These are phyloP conservation scores for Cicer cuneatum DNA, from an alignment of 306 rosid genomes.

Conservation along the genomic window DNA sequence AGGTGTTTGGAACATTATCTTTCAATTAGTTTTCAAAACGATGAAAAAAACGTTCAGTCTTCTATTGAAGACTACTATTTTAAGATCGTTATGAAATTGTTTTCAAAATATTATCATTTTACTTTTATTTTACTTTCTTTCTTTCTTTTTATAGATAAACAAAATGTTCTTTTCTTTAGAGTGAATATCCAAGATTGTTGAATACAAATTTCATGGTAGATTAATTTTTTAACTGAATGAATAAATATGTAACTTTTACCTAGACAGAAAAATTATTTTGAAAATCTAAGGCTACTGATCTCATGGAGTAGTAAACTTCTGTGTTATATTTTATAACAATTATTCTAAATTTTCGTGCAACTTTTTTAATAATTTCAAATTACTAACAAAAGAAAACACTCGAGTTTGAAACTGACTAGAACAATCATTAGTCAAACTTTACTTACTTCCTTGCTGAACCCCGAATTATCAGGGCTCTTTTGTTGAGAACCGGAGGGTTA, in stretches of 20 bases:
- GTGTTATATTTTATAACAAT: not conserved
- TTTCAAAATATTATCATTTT: not conserved
- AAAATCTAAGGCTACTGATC: too few species aligned
- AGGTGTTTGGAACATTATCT: slow-evolving; percentile 2
- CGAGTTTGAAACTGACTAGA: too few species aligned
- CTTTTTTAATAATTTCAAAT: not conserved
- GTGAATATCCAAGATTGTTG: not conserved
- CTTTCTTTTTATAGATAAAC: slow-evolving; percentile 20
- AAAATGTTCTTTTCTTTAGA: not conserved
- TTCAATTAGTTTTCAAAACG: slow-evolving; percentile 18
- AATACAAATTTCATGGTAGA: not conserved
- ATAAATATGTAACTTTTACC: too few species aligned
- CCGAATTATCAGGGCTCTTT: too few species aligned
- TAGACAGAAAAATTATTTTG: too few species aligned
- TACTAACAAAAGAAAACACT: not conserved
- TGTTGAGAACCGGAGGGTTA: too few species aligned
- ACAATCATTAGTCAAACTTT: too few species aligned
- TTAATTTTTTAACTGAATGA: too few species aligned
- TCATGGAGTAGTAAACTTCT: too few species aligned
- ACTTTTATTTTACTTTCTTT: not conserved
- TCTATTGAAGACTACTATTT: not conserved
- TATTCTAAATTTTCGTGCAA: not conserved
- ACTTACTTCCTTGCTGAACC: too few species aligned
- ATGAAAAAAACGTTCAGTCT: not conserved
- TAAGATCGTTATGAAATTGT: not conserved